Evolutionary conservation across 2,329 filamentous ascomycete species (phyloP).

Genomic region (Trichoderma sp.): DNA sequence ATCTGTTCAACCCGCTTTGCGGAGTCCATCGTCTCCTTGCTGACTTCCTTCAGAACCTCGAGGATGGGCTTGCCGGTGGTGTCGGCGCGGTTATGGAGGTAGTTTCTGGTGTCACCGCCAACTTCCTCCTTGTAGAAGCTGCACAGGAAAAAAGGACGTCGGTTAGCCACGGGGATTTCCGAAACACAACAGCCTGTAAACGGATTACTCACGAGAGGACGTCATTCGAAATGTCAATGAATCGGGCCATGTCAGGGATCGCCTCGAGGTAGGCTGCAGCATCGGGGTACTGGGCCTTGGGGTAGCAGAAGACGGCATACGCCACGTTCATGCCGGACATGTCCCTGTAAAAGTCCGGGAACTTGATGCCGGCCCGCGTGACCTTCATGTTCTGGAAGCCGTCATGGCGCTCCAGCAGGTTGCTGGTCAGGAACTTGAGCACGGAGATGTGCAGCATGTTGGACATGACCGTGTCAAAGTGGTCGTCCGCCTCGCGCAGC

Average conservation of each 20-base stretch:
- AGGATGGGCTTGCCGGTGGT: background rate
- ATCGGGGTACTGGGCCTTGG: constrained; percentile 10
- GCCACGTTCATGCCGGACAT: constrained; percentile 12
- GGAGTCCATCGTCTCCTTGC: constrained; percentile 1
- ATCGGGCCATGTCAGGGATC: constrained; percentile 16
- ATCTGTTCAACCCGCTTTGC: constrained; percentile 4
- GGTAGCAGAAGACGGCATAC: constrained; percentile 14
- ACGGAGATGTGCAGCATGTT: constrained; percentile 17
- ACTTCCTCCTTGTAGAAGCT: constrained; percentile 12
- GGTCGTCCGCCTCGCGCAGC: constrained; percentile 2
- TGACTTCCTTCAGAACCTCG: background rate
- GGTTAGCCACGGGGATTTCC: background rate
- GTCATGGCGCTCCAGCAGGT: constrained; percentile 8
- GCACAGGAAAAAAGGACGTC: too few relatives aligned
- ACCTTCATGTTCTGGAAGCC: constrained; percentile 19
- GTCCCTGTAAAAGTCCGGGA: constrained; percentile 23
- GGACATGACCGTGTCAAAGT: constrained; percentile 12
- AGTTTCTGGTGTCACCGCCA: constrained; percentile 1
- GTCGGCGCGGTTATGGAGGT: constrained; percentile 4
- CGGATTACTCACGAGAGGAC: constrained; percentile 2
- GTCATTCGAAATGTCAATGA: constrained; percentile 2
- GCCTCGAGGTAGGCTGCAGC: background rate
- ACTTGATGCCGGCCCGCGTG: constrained; percentile 20
- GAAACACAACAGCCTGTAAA: background rate
- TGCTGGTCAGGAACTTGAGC: constrained; percentile 14